Evolutionary conservation across 768 basidiomycete species (phyloP), one percentile per base, ranked within the genome.

Genomic region (Strobilomyces confusus): DNA sequence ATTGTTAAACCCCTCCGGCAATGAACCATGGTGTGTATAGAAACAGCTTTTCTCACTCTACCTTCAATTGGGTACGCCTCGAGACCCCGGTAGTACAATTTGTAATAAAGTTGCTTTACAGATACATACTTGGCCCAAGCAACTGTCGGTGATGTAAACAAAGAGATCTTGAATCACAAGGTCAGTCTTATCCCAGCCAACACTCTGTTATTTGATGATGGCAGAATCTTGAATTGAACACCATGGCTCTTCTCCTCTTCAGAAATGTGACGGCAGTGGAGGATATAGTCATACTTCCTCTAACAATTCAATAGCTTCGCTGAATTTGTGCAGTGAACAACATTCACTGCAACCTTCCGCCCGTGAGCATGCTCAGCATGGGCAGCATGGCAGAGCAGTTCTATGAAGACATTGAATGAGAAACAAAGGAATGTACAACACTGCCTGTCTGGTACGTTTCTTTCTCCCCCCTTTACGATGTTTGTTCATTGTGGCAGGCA

Each of bases 11-110:
- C 12, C 36, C 15, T 46, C 32, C 17, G 2, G n/a, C 7, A 25
- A 43, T 43, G 9, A 29, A 56, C 29, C 4, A 8, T 1, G 15
- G 25, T 32, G 13, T 43, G 3, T 51, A 5, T 56, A 91, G 89
- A 70, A 97, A 98, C 65, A 77, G 76, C 12, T 98, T 98, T 75
- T 95, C 95, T 13, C 92, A 98, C 65, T 85, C 91, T 3, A 94
- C 93, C 0, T 99, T 99, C 74, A 98, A 95, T 68, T 97, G 92
- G 92, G 85, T 90, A 25, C 94, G 94, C 17, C 86, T 97, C 55
- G 97, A 99, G 94, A 98, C 95, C 4, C 95, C 95, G 30, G 87
- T 89, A 72, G 86, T 57, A 53, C 77, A 63, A 14, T 11, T 14
- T 4, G 13, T 49, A 5, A 42, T 19, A 33, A 43, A 5, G n/a